Conservation (phyloP, 2,329 filamentous ascomycete genomes). For the Lizonia empirigonia region DNA sequence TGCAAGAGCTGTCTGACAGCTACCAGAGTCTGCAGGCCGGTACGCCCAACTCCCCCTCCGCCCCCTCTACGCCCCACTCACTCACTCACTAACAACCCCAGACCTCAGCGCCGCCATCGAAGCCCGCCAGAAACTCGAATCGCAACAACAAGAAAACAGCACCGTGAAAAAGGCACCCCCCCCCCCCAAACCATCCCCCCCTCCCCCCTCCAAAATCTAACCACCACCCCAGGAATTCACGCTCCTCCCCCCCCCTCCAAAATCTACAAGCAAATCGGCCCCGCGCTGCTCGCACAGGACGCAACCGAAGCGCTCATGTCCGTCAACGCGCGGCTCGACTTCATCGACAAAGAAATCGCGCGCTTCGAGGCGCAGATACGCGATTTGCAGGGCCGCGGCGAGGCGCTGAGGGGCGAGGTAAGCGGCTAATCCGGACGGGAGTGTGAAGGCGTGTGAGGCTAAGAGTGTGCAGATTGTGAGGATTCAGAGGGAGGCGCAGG, state of each 20-base stretch:
- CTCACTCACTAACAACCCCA: too few species aligned
- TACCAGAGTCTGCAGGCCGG: slow-evolving; percentile 87
- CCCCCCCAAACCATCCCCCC: too few species aligned
- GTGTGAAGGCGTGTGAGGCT: too few species aligned
- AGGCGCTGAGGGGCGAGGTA: slow-evolving; percentile 69
- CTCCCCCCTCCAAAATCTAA: too few species aligned
- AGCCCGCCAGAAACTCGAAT: slow-evolving; percentile 88
- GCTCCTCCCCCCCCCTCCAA: slow-evolving; percentile 76
- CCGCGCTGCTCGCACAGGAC: slow-evolving; percentile 93
- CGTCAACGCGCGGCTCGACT: slow-evolving; percentile 88
- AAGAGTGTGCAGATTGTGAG: too few species aligned
- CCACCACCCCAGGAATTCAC: slow-evolving; percentile 77
- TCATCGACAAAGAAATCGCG: slow-evolving; percentile 88
- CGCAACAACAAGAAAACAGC: slow-evolving; percentile 90
- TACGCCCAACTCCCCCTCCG: too few species aligned
- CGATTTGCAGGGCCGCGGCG: slow-evolving; percentile 67
- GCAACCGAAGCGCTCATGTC: slow-evolving; percentile 87
- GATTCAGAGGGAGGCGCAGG: too few species aligned
- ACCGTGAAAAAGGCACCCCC: slow-evolving; percentile 82
- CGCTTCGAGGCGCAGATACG: slow-evolving; percentile 70
- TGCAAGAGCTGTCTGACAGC: slow-evolving; percentile 84
- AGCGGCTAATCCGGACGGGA: too few species aligned
- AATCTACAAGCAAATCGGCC: slow-evolving; percentile 97
- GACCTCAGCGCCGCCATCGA: slow-evolving; percentile 79
- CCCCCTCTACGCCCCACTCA: too few species aligned